Evolutionary conservation across 2,329 filamentous ascomycete genomes (phyloP).

Genomic region (Xylaria digitata): DNA sequence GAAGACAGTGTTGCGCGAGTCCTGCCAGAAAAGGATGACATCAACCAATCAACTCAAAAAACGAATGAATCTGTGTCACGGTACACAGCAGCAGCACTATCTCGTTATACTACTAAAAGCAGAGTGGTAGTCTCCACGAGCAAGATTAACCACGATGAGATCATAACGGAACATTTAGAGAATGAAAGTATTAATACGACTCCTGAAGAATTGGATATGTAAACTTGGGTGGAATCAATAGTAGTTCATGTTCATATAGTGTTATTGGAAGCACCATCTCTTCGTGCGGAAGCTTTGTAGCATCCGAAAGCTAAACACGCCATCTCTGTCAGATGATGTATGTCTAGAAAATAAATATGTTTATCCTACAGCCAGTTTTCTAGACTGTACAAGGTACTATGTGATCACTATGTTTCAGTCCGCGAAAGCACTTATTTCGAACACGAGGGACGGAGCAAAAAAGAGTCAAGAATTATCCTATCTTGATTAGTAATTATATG

Average conservation of each 20-base stretch:
- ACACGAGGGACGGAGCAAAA: too few species aligned
- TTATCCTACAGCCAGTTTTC: too few species aligned
- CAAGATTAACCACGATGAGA: slow-evolving; percentile 21
- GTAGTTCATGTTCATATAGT: not conserved
- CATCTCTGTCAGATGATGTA: too few species aligned
- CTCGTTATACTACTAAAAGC: slow-evolving; percentile 24
- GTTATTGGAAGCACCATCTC: not conserved
- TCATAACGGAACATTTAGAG: slow-evolving; percentile 13
- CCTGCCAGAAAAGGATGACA: slow-evolving; percentile 3
- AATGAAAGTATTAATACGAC: slow-evolving; percentile 14
- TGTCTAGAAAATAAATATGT: too few species aligned
- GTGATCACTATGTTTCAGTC: too few species aligned
- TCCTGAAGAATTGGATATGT: slow-evolving; percentile 17
- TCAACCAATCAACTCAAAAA: not conserved
- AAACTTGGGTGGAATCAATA: not conserved
- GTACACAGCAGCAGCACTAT: slow-evolving; percentile 15
- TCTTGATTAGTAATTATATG: too few species aligned
- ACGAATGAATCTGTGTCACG: slow-evolving; percentile 11
- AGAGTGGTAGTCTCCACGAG: slow-evolving; percentile 23
- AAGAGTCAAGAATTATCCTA: too few species aligned
- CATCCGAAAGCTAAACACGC: too few species aligned
- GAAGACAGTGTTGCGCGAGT: not conserved
- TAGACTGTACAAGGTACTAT: too few species aligned
- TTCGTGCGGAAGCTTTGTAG: not conserved
- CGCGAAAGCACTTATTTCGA: too few species aligned